phyloP scores from a whole-genome alignment of 176 grass and related monocot species.

The Hordeum marinum region DNA sequence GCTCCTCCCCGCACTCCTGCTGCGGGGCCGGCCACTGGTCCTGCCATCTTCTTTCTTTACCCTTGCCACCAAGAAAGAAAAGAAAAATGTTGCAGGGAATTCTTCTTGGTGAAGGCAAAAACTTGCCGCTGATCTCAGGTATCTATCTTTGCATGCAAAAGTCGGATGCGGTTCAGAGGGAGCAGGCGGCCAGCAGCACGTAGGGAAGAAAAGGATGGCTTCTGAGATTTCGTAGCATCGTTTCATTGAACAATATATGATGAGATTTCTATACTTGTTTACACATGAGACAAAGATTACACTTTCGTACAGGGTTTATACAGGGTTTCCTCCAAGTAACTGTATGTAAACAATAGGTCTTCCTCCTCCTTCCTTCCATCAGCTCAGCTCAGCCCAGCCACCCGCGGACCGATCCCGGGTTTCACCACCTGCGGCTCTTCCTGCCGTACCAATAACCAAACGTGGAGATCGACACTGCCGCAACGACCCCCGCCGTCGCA shows the following conservation, averaged over 20 bases:
- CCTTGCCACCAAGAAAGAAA: neutral
- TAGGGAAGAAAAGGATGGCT: neutral
- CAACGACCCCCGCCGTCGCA: constrained; percentile 55
- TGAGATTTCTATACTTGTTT: neutral
- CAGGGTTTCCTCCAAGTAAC: neutral
- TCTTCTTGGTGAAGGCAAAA: neutral
- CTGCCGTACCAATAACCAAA: constrained; percentile 82
- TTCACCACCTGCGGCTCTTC: constrained; percentile 58
- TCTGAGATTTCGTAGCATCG: neutral
- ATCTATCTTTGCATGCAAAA: neutral
- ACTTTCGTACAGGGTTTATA: constrained; percentile 16
- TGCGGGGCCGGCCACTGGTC: constrained; percentile 20
- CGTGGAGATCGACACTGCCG: constrained; percentile 45
- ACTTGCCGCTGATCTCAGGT: neutral
- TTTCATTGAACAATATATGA: constrained; percentile 6
- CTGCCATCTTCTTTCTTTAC: constrained; percentile 33
- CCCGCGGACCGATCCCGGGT: too few relatives aligned
- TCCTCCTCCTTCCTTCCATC: neutral
- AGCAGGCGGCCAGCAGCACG: neutral
- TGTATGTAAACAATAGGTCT: neutral
- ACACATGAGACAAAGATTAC: constrained; percentile 7
- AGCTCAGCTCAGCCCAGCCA: neutral
- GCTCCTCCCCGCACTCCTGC: neutral
- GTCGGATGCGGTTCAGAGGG: neutral
- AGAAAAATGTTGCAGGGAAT: neutral